A percentile compares a stretch with the other conserved stretches of the same genome.
These are phyloP conservation scores for Aureobasidium sp. DNA, from an alignment of 2,329 filamentous ascomycete species.

Conservation along the genomic window DNA sequence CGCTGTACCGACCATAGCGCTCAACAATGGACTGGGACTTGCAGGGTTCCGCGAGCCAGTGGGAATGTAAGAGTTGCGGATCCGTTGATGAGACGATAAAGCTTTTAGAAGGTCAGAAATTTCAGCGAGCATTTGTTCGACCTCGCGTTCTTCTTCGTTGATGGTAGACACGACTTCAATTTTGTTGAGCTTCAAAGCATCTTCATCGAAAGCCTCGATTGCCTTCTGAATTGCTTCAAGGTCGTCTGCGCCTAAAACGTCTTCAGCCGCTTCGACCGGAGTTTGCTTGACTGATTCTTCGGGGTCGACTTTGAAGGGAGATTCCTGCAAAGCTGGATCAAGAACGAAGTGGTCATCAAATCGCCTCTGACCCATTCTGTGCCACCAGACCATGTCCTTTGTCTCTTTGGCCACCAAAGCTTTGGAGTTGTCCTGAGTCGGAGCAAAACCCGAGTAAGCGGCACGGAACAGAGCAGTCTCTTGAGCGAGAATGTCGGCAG, in stretches of 20 bases:
- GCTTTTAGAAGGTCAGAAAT: constrained; percentile 71
- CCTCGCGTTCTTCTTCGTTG: constrained; percentile 26
- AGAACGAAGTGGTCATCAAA: constrained; percentile 58
- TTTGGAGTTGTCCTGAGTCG: constrained; percentile 62
- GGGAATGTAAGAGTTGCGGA: constrained; percentile 62
- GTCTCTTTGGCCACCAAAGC: constrained; percentile 61
- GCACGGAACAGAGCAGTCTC: constrained; percentile 68
- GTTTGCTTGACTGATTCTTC: constrained; percentile 13
- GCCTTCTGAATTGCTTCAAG: constrained; percentile 20
- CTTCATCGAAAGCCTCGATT: constrained; percentile 19
- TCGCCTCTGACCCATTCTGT: constrained; percentile 52
- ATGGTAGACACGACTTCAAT: constrained; percentile 13
- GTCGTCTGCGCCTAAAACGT: constrained; percentile 15
- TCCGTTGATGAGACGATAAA: constrained; percentile 68
- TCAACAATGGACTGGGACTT: constrained; percentile 58
- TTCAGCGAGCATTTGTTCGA: constrained; percentile 51
- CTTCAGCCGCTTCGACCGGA: background rate
- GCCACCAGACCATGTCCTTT: constrained; percentile 68
- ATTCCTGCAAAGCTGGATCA: constrained; percentile 32
- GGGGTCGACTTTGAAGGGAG: constrained; percentile 20
- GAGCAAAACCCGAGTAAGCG: constrained; percentile 73
- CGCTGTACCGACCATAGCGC: constrained; percentile 45
- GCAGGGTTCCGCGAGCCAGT: constrained; percentile 33
- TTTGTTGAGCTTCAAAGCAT: constrained; percentile 15
- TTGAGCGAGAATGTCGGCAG: constrained; percentile 35